phyloP scores from a whole-genome alignment of 768 basidiomycete genomes.

The Dentipellis fragilis region DNA sequence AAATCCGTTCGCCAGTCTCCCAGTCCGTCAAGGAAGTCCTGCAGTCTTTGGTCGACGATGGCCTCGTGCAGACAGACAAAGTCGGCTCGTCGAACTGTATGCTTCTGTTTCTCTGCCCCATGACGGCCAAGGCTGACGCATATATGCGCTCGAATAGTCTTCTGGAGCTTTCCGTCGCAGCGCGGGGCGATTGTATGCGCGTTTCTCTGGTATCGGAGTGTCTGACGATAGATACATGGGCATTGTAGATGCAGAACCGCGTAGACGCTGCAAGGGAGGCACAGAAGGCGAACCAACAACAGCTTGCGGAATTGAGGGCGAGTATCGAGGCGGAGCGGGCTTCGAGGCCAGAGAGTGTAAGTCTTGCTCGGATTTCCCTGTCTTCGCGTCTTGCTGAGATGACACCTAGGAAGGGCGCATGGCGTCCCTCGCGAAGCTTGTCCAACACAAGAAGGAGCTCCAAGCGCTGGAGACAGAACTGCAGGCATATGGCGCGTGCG shows the following conservation, averaged over 20 bases:
- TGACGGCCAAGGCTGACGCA: constrained; percentile 12
- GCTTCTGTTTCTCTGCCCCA: constrained; percentile 12
- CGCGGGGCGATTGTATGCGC: constrained; percentile 59
- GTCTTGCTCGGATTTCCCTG: constrained; percentile 9
- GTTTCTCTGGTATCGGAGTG: neutral
- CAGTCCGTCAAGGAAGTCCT: constrained; percentile 91
- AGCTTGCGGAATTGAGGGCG: constrained; percentile 38
- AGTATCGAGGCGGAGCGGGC: constrained; percentile 41
- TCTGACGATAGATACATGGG: too few relatives aligned
- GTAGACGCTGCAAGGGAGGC: constrained; percentile 40
- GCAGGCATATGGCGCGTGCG: constrained; percentile 70
- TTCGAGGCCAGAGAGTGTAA: constrained; percentile 49
- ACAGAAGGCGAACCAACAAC: constrained; percentile 29
- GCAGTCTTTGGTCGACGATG: constrained; percentile 80
- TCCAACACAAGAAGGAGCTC: constrained; percentile 37
- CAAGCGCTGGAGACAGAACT: constrained; percentile 55
- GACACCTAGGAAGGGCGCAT: constrained; percentile 44
- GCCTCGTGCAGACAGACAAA: constrained; percentile 80
- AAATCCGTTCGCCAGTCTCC: constrained; percentile 40
- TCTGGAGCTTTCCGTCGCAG: constrained; percentile 93
- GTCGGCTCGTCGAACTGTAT: constrained; percentile 93
- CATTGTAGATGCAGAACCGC: constrained; percentile 44
- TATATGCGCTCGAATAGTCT: constrained; percentile 42
- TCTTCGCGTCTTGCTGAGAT: neutral
- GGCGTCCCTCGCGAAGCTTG: constrained; percentile 39